Percentiles rank a stretch among this genome's conserved stretches.
Evolutionary conservation across 345 rosid genomes (phyloP).

Genomic region (Anastatica hierochuntica): DNA sequence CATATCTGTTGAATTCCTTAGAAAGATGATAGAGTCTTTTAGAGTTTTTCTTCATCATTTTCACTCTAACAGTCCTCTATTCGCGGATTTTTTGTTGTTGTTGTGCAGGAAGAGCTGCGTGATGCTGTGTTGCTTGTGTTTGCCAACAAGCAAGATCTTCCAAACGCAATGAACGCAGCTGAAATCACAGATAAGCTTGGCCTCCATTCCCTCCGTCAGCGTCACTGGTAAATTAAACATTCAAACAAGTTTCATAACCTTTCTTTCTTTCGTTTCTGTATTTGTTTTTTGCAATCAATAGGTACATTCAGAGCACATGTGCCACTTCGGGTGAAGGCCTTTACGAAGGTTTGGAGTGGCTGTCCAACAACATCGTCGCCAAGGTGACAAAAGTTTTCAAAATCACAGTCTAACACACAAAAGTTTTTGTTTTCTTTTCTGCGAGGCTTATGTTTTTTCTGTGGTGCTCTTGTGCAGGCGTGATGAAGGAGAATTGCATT

Average conservation of each 20-base stretch:
- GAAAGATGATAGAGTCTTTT: not conserved
- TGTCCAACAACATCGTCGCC: conserved; percentile 65
- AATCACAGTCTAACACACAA: not conserved
- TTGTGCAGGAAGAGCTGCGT: conserved; percentile 71
- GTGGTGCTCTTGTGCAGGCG: conserved; percentile 1
- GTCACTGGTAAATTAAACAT: conserved; percentile 46
- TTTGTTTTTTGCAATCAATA: conserved; percentile 5
- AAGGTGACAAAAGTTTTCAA: conserved; percentile 30
- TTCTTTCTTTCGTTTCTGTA: not conserved
- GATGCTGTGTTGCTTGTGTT: conserved; percentile 88
- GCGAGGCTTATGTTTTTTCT: not conserved
- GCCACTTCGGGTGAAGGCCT: conserved; percentile 77
- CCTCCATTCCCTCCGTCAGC: conserved; percentile 75
- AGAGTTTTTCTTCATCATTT: not conserved
- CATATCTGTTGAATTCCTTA: too few relatives aligned
- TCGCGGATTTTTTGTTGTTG: not conserved
- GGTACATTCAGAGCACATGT: conserved; percentile 84
- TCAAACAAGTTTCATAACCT: not conserved
- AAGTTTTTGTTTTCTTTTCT: not conserved
- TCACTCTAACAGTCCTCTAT: not conserved
- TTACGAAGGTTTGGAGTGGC: conserved; percentile 78
- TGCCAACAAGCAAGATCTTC: conserved; percentile 85
- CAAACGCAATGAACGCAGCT: conserved; percentile 83
- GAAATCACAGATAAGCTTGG: conserved; percentile 83
- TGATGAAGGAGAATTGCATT: conserved; percentile 1